Evolutionary conservation across 176 grass and related monocot species (phyloP), one percentile per base, ranked within the genome.

Genomic region (Eleusine indica): DNA sequence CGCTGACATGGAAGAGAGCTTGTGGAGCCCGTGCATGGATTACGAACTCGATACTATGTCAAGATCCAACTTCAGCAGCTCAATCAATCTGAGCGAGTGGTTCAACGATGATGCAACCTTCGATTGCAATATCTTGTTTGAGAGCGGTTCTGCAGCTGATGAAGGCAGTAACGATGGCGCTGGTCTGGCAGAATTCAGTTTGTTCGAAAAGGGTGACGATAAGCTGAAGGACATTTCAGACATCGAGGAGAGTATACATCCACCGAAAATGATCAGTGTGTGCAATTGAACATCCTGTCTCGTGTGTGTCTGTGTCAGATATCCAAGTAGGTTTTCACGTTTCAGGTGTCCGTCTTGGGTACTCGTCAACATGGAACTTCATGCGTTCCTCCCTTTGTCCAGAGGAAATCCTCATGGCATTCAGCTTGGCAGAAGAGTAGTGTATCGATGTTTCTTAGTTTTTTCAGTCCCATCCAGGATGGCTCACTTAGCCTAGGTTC

Each of bases 1-100:
- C 3, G 21, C 67, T 6, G 0, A 3, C 75, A 56, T 84, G 0
- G 75, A 71, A 44, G 86, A 88, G 57, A 88, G 64, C 51, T 81
- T 88, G 6, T 91, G 92, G 88, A 86, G 75, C 80, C 57, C 54
- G 41, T 91, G 86, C 80, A 76, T 84, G 86, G 86, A 88, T 64
- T 83, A 84, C 52, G 83, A 88, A n/a, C 71, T 88, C 32, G 83
- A 78, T 13, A 28, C 58, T 3, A 19, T 83, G 14, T 7, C 73
- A 15, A 72, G 81, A 38, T 65, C n/a, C 37, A 44, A 70, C 39
- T 77, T 75, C 17, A 72, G 66, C 69, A 77, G 49, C 80, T 70
- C 85, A 1, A 76, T 61, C 47, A 57, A 91, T 51, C 40, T 86
- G 49, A 85, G 73, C 8, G 88, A 88, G 19, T 86, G 67, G 75